Conservation (phyloP, 352 stramenopile genomes). For the Phytophthora idaei region DNA sequence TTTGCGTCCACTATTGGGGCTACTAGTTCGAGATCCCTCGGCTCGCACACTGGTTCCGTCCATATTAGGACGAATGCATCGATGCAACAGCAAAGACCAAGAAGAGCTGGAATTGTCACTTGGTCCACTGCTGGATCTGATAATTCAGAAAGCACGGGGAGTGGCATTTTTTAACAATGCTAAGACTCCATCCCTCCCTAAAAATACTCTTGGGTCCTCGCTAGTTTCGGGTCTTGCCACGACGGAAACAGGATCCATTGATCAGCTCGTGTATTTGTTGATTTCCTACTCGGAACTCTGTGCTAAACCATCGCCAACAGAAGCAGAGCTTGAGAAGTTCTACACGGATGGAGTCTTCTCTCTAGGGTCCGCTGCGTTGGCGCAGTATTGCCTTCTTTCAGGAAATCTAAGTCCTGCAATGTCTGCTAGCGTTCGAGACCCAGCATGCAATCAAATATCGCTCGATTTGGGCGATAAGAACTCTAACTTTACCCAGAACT, state of each 20-base stretch:
- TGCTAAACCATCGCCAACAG: constrained; percentile 29
- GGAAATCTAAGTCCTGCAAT: constrained; percentile 22
- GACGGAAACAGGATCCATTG: constrained; percentile 7
- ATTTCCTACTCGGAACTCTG: constrained; percentile 39
- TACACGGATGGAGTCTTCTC: constrained; percentile 35
- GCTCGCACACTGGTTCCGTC: constrained; percentile 37
- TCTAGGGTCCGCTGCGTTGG: constrained; percentile 7
- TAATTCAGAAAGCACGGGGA: constrained; percentile 10
- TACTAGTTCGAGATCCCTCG: constrained; percentile 38
- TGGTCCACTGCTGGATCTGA: constrained; percentile 15
- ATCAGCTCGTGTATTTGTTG: constrained; percentile 30
- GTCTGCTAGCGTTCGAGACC: constrained; percentile 12
- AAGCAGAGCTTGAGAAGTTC: constrained; percentile 16
- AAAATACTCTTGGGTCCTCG: background rate
- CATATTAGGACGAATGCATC: constrained; percentile 37
- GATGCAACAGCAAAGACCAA: constrained; percentile 41
- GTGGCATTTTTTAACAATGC: background rate
- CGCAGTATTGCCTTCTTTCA: constrained; percentile 37
- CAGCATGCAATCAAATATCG: constrained; percentile 18
- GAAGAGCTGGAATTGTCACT: constrained; percentile 40
- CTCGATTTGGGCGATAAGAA: constrained; percentile 1
- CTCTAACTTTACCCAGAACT: constrained; percentile 13
- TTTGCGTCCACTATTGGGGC: constrained; percentile 41
- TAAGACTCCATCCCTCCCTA: background rate
- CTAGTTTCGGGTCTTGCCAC: background rate